phyloP scores from a whole-genome alignment of 345 rosid genomes.

The Clarkia xantiana region DNA sequence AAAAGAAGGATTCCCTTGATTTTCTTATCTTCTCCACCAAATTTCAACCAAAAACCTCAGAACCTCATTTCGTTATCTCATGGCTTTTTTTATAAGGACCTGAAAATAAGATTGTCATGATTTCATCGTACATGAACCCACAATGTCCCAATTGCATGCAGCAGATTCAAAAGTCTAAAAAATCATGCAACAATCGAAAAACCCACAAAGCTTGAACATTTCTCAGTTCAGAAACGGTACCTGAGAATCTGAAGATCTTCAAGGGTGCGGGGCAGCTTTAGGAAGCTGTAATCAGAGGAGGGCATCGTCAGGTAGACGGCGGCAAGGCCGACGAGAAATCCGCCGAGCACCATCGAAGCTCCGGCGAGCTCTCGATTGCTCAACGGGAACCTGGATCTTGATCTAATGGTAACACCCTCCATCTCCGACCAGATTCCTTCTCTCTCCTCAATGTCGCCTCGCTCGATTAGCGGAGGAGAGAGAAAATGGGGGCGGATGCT shows the following conservation, averaged over 20 bases:
- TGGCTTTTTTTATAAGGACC: too few species aligned
- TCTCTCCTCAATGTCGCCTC: slow-evolving; percentile 5
- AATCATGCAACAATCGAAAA: background rate
- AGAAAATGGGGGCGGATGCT: background rate
- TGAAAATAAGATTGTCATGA: too few species aligned
- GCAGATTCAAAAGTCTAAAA: background rate
- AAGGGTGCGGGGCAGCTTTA: slow-evolving; percentile 78
- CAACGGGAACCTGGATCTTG: slow-evolving; percentile 18
- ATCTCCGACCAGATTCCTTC: slow-evolving; percentile 10
- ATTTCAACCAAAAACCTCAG: too few species aligned
- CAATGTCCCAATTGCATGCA: background rate
- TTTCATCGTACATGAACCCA: too few species aligned
- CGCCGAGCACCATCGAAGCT: slow-evolving; percentile 46
- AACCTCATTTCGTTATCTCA: too few species aligned
- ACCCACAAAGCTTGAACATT: background rate
- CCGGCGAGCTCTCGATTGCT: slow-evolving; percentile 49
- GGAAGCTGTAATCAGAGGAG: slow-evolving; percentile 79
- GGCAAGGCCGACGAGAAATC: slow-evolving; percentile 35
- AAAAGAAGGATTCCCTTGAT: too few species aligned
- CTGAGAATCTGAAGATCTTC: slow-evolving; percentile 80
- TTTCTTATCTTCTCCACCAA: too few species aligned
- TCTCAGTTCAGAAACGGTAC: slow-evolving; percentile 12
- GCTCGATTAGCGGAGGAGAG: background rate
- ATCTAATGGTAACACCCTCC: slow-evolving; percentile 8
- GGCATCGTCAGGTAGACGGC: slow-evolving; percentile 79